Base-by-base conservation (phyloP, 345 rosid species). In the Microthlaspi erraticum region DNA sequence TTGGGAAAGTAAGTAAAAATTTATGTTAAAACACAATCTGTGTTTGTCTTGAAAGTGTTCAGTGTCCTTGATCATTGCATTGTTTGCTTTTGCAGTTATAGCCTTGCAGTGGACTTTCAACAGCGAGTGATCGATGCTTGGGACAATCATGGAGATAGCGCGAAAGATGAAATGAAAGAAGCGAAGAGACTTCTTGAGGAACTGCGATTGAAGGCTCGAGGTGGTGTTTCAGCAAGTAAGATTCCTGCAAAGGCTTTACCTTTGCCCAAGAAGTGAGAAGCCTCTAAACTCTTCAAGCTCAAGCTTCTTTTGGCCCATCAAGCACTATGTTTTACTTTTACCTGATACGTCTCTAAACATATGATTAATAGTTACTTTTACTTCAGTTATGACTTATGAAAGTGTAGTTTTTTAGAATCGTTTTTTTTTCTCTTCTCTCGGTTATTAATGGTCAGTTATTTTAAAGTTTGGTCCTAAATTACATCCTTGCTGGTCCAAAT, bases 101-200 rank as follows among this genome's bases (percentile, higher is more conserved):
- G 76, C 19, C 84, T 89, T 8, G 96, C 97, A 8, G 82, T 91
- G 39, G 93, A 87, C 61, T 91, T 91, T 79, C 98, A 93, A 81
- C 90, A 82, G 79, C 81, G 54, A 68, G 99, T 70, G 31, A 64
- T 91, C 34, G 84, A 84, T 76, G 91, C 89, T 62, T 91, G 91
- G 99, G 90, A 88, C 44, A 79, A 87, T 77, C 97, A 89, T 67
- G 93, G 97, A 64, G 77, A 80, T 6, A 82, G 81, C 61, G 91
- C 83, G 45, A 64, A 77, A 75, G 90, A 82, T 14, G 96, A 89
- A 72, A 84, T 91, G 56, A 73, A 45, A 64, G 97, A 86, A 67
- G 92, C 91, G 7, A 74, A 33, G 13, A 79, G 66, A 57, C 63
- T 82, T 55, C 85, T 91, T 10, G 85, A 85, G 75, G 84, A 91